These are phyloP conservation scores for Blastocystis sp. DNA, from an alignment of 352 stramenopile species.

Conservation along the genomic window DNA sequence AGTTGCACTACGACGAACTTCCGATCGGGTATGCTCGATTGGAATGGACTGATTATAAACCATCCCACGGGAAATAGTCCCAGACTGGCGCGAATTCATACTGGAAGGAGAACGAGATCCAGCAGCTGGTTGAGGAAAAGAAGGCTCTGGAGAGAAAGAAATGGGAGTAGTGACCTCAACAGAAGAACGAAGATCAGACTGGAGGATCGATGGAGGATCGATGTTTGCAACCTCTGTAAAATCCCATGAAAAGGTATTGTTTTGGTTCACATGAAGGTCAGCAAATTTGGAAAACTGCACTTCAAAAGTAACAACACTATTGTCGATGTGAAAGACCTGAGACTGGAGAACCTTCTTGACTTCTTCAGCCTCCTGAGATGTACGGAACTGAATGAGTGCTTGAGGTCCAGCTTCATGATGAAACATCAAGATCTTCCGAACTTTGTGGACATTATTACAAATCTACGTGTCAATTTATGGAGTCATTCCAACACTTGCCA, in stretches of 20 bases:
- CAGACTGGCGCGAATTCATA: too few relatives aligned
- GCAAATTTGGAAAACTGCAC: constrained; percentile 56
- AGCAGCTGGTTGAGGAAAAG: not conserved
- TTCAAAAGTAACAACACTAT: constrained; percentile 26
- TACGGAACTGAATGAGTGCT: constrained; percentile 45
- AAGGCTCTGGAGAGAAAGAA: not conserved
- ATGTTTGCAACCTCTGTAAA: not conserved
- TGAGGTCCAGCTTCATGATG: constrained; percentile 49
- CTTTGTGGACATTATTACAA: constrained; percentile 49
- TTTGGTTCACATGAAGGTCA: constrained; percentile 51
- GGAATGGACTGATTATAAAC: too few relatives aligned
- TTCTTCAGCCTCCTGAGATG: constrained; percentile 49
- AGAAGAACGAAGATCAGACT: not conserved
- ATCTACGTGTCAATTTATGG: not conserved
- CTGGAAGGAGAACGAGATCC: too few relatives aligned
- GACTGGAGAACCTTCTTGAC: constrained; percentile 41
- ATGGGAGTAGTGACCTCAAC: not conserved
- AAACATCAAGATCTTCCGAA: constrained; percentile 42
- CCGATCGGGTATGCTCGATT: too few relatives aligned
- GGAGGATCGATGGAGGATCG: not conserved
- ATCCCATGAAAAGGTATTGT: constrained; percentile 54
- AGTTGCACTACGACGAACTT: too few relatives aligned
- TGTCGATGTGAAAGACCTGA: constrained; percentile 1
- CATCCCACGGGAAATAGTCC: too few relatives aligned
- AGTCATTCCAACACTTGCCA: not conserved